phyloP scores from a whole-genome alignment of 345 rosid genomes.

The Sonneratia alba region DNA sequence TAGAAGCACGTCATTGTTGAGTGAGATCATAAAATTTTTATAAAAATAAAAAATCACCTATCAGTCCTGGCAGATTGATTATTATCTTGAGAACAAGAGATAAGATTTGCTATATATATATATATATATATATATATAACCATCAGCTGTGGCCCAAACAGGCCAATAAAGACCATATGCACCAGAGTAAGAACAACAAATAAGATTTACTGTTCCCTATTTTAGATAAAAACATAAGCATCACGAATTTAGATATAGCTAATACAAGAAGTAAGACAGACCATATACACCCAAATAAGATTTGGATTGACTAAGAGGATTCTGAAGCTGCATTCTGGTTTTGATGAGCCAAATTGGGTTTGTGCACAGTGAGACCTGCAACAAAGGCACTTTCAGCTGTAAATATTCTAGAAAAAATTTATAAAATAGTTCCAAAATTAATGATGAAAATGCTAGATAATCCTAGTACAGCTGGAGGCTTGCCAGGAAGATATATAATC shows the following conservation, averaged over 20 bases:
- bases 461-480: background rate
- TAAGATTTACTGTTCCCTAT: background rate
- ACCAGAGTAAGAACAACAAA: conserved; percentile 43
- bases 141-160: conserved; percentile 12
- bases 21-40: background rate
- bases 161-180: conserved; percentile 55
- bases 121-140: background rate
- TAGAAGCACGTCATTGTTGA: background rate
- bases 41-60: background rate
- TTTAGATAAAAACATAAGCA: background rate
- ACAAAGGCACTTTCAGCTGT: background rate
- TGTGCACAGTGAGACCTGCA: conserved; percentile 78
- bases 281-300: conserved; percentile 76
- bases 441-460: too few species aligned
- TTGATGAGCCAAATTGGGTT: conserved; percentile 93
- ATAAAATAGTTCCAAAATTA: background rate
- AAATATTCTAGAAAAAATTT: background rate
- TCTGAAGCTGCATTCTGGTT: conserved; percentile 93
- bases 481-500: background rate
- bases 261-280: conserved; percentile 35
- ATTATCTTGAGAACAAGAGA: background rate
- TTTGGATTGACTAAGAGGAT: conserved; percentile 67
- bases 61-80: background rate
- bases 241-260: conserved; percentile 22
- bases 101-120: background rate